phyloP scores from a whole-genome alignment of 345 rosid species.

The Physaria fendleri region DNA sequence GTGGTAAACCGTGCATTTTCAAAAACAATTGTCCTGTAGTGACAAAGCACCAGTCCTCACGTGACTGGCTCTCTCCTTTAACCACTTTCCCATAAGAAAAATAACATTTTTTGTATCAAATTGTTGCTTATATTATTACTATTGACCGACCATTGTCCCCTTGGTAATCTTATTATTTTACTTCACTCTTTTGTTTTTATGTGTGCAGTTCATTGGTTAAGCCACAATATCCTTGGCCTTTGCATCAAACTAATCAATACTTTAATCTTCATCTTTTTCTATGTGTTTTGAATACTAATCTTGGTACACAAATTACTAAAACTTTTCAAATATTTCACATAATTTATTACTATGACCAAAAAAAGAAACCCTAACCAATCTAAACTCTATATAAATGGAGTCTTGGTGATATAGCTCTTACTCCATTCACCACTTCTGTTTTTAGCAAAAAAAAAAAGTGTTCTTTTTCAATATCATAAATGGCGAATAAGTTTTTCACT shows the following conservation, averaged over 20 bases:
- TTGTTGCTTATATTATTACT: neutral
- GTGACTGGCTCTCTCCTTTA: neutral
- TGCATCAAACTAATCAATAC: neutral
- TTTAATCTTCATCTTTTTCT: no score
- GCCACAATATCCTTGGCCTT: neutral
- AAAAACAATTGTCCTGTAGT: neutral
- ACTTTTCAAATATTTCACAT: no score
- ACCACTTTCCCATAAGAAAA: neutral
- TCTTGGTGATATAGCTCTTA: neutral
- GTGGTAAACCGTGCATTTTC: slow-evolving; percentile 16
- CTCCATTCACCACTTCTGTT: neutral
- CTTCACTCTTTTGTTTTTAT: neutral
- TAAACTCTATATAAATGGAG: neutral
- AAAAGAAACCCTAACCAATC: neutral
- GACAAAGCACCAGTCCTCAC: neutral
- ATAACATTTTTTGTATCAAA: no score
- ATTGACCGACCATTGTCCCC: slow-evolving; percentile 12
- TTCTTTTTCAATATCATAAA: neutral
- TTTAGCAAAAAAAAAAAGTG: neutral
- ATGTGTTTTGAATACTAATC: no score
- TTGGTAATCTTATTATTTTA: neutral
- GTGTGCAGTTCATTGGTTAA: neutral
- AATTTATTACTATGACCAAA: neutral
- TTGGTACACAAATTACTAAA: no score
- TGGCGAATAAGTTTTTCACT: slow-evolving; percentile 19